phyloP scores from a whole-genome alignment of 176 grass and related monocot species.

The Miscanthus lutarioriparius region DNA sequence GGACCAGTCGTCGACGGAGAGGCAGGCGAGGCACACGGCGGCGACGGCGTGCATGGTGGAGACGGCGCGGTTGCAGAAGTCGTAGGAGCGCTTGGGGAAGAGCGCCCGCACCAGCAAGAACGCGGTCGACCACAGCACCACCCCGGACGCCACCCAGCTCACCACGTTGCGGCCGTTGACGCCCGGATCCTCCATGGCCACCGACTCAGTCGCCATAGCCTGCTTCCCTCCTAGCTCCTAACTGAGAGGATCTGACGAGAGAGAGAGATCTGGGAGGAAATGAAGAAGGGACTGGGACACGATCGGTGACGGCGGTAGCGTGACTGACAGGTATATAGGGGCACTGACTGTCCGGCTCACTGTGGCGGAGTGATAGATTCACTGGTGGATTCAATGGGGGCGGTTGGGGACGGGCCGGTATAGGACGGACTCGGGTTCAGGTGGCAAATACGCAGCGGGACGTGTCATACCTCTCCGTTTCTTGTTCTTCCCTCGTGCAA shows the following conservation, averaged over 20 bases:
- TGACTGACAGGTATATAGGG: not conserved
- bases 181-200: not conserved
- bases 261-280: too few relatives aligned
- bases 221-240: too few relatives aligned
- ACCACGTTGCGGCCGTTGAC: slow-evolving; percentile 19
- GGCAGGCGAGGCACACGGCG: slow-evolving; percentile 55
- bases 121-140: slow-evolving; percentile 58
- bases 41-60: slow-evolving; percentile 53
- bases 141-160: slow-evolving; percentile 46
- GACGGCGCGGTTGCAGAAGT: slow-evolving; percentile 73
- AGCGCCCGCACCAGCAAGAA: slow-evolving; percentile 44
- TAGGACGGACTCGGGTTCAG: too few relatives aligned
- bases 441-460: too few relatives aligned
- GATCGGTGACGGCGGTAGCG: slow-evolving; percentile 2
- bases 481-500: too few relatives aligned
- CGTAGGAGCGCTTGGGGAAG: slow-evolving; percentile 53
- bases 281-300: not conserved
- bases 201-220: not conserved
- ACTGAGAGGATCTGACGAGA: too few relatives aligned
- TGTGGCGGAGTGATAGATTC: too few relatives aligned
- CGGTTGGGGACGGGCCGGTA: too few relatives aligned
- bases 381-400: slow-evolving; percentile 22
- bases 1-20: slow-evolving; percentile 55
- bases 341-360: too few relatives aligned
- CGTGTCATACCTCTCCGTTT: too few relatives aligned